A percentile compares a stretch with the other conserved stretches of the same genome.
phyloP scores from a whole-genome alignment of 495 filamentous ascomycete species.

The Acidomyces sp. region DNA sequence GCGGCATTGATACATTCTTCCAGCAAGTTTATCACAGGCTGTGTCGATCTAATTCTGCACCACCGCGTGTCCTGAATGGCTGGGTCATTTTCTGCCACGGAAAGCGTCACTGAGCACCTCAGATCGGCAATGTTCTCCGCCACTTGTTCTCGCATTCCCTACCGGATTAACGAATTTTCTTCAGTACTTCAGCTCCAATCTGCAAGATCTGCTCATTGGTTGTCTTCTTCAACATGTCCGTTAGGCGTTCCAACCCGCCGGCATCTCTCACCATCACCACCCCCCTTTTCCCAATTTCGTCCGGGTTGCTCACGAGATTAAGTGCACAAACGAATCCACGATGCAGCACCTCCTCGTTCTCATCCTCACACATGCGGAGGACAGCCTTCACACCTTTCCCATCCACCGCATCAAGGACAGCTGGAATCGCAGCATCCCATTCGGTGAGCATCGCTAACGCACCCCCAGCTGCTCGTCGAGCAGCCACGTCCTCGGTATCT shows the following conservation, averaged over 20 bases:
- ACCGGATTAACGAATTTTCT: neutral
- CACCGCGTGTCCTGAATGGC: too few relatives aligned
- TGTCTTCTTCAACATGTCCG: slow-evolving; percentile 4
- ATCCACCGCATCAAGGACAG: slow-evolving; percentile 40
- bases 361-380: slow-evolving; percentile 60
- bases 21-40: too few relatives aligned
- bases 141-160: neutral
- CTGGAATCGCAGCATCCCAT: slow-evolving; percentile 57
- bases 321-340: slow-evolving; percentile 64
- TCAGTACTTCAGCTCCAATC: slow-evolving; percentile 13
- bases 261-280: slow-evolving; percentile 6
- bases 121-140: neutral
- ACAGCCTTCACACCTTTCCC: slow-evolving; percentile 49
- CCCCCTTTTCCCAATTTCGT: slow-evolving; percentile 32
- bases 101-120: too few relatives aligned
- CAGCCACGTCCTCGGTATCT: slow-evolving; percentile 68
- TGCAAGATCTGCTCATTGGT: slow-evolving; percentile 6
- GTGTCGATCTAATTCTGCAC: too few relatives aligned
- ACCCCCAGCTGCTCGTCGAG: slow-evolving; percentile 73
- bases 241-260: slow-evolving; percentile 18
- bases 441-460: slow-evolving; percentile 73
- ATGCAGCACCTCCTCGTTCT: slow-evolving; percentile 60
- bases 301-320: slow-evolving; percentile 44
- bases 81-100: too few relatives aligned
- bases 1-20: too few relatives aligned